These are phyloP conservation scores for Phytophthora brassicae DNA, from an alignment of 352 stramenopile genomes.

Conservation along the genomic window DNA sequence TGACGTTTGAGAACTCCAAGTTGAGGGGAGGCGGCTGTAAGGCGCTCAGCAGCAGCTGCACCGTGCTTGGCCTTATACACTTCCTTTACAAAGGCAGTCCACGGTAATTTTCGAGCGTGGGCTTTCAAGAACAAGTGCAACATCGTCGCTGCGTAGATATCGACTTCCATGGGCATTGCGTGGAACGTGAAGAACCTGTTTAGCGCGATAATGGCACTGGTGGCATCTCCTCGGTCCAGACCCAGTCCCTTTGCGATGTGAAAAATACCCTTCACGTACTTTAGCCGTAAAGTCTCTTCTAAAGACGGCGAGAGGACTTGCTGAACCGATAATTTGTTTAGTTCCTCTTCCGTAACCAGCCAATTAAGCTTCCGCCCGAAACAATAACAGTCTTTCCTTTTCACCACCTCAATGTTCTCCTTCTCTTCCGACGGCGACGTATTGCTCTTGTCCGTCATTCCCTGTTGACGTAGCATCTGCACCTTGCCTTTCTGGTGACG, in stretches of 20 bases:
- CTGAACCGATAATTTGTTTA: slow-evolving; percentile 59
- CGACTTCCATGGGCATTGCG: slow-evolving; percentile 68
- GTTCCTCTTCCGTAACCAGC: slow-evolving; percentile 59
- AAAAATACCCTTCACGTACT: slow-evolving; percentile 67
- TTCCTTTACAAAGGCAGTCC: slow-evolving; percentile 66
- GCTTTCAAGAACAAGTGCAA: slow-evolving; percentile 80
- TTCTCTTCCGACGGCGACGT: slow-evolving; percentile 22
- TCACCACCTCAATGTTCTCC: slow-evolving; percentile 14
- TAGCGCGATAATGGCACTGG: slow-evolving; percentile 75
- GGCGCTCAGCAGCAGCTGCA: slow-evolving; percentile 16
- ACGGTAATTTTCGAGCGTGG: slow-evolving; percentile 57
- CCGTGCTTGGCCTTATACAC: slow-evolving; percentile 69
- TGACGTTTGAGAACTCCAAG: slow-evolving; percentile 61
- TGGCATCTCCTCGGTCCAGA: slow-evolving; percentile 67
- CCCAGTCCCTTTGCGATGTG: slow-evolving; percentile 63
- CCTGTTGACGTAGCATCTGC: slow-evolving; percentile 38
- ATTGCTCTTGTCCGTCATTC: slow-evolving; percentile 22
- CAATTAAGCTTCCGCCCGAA: slow-evolving; percentile 80
- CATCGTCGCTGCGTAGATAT: slow-evolving; percentile 68
- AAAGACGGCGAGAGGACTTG: slow-evolving; percentile 63
- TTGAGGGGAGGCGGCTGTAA: slow-evolving; percentile 39
- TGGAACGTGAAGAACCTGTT: slow-evolving; percentile 81
- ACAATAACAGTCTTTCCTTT: slow-evolving; percentile 40
- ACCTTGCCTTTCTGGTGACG: slow-evolving; percentile 46
- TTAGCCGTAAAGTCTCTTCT: slow-evolving; percentile 65